Evolutionary conservation across 2,329 filamentous ascomycete genomes (phyloP), one percentile per base, ranked within the genome.

Genomic region (Falciphora oryzae): DNA sequence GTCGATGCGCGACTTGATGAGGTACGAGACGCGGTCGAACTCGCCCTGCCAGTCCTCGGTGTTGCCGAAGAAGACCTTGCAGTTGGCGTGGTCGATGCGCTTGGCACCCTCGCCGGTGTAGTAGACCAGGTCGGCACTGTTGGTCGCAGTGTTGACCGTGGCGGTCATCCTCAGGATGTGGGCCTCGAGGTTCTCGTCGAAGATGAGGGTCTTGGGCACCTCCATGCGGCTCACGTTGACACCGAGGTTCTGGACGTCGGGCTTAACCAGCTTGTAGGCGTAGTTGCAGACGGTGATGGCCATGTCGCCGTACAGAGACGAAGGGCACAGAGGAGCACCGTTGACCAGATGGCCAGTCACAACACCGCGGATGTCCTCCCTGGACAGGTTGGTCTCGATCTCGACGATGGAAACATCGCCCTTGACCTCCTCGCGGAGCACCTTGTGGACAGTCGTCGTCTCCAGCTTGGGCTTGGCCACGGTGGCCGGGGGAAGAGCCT

Each of bases 121-220:
- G 73, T 84, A 89, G 64, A 79, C 78, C 35, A 90, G 74, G 59
- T 84, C 79, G 27, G 87, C 84, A 56, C 78, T 75, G 63, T 83
- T 83, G 57, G 79, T 75, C 64, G 82, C 80, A 27, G 85, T 79
- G 69, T 90, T 81, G 58, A 83, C 83, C n/a, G 80, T 85, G 64
- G 83, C 84, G 62, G 83, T 82, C 68, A 89, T 79, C 69, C 85
- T 82, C 35, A 91, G 75, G 63, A 89, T 81, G 72, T 90, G 88
- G 50, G 76, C 78, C 65, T 76, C 73, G 13, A 76, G 73, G 32
- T 73, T 75, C 57, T 78, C 72, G 64, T 82, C 74, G 58, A 83
- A 80, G 66, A 93, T 89, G 66, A 93, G 79, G 44, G 89, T 86
- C 80, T 91, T 90, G 62, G 82, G 82, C 1, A 90, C 88, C 72